Evolutionary conservation across 139 green algal genomes (phyloP), one percentile per base, ranked within the genome.

Genomic region (Penium margaritaceum): DNA sequence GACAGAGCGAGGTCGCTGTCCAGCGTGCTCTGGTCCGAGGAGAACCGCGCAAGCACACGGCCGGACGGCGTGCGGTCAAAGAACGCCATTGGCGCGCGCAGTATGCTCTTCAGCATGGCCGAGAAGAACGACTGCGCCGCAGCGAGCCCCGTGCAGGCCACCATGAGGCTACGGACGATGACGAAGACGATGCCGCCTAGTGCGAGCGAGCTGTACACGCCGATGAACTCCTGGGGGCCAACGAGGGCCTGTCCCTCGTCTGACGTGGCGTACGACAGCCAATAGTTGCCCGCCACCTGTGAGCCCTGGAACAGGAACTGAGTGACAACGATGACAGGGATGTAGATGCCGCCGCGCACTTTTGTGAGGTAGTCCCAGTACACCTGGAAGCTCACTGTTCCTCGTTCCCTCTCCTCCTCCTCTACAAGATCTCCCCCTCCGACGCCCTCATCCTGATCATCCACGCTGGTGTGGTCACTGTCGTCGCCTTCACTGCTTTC

Each of bases 41-140:
- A 60, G 30, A n/a, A 32, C 33, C 61, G 35, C 35, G 7, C 95
- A 33, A 96, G 83, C 46, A 96, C 88, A 64, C 91, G 88, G 32
- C 91, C 91, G 7, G 86, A 80, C 9, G 91, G 91, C 27, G 90
- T 95, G 41, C 90, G 92, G 87, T 96, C 89, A 63, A 96, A 96
- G 83, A 96, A 96, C n/a, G 75, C 38, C 80, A 95, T 91, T 44
- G 88, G 90, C 65, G 89, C 77, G 34, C 76, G 75, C 63, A 77
- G 64, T 64, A 75, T 24, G 5, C n/a, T 5, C 62, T 15, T 2
- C n/a, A 71, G 58, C 70, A 77, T 77, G n/a, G 5, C 32, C 30
- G 24, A 24, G 38, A 75, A 77, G 21, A 77, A 53, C 21, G 27
- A 15, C 51, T 77, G 70, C 7, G 63, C 34, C n/a, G 70, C 76